Base-by-base conservation (phyloP, 495 filamentous ascomycete species). In the Cladorrhinum samala region DNA sequence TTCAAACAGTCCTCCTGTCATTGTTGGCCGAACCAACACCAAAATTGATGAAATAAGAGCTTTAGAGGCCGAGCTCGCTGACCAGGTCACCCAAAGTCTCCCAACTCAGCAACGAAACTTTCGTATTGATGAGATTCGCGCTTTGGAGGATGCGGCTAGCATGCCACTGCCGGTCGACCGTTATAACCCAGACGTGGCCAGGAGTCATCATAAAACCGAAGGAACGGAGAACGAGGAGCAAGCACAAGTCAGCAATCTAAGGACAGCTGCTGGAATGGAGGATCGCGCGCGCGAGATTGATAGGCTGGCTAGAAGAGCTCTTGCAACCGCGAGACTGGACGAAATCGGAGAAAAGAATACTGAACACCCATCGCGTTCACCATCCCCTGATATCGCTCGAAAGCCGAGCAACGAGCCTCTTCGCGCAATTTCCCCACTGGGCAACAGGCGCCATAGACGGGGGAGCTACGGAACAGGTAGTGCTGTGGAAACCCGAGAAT, bases 221-320 rank as follows among this genome's bases (percentile, higher is more conserved):
- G 18, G 6, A 45, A 21, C 42, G 4, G 6, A 36, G 50, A 36
- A 33, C 18, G 19, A 24, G 44, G 8, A 46, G 51, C 11, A 41
- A 44, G 20, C 53, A 36, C 40, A 56, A 52, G 7, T 50, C 59
- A 9, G 46, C 47, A n/a, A 65, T 46, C 24, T 5, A 33, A 66
- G 61, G 36, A 52, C 60, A 13, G 70, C 62, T 37, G 64, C 64
- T 13, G 70, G 67, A 20, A 61, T 83, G 40, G 83, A 86, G 50
- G 75, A 80, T 36, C 70, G 77, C 11, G 70, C 72, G 27, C 72
- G 76, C 21, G 85, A 88, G 59, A 81, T 81, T 36, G 78, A 83
- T 54, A 80, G 64, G 7, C 54, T 84, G 30, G 79, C 76, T 52
- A 79, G 70, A 49, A 75, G 77, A 61, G 77, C 76, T n/a, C 69